A percentile compares a stretch with the other conserved stretches of the same genome.
Conservation (phyloP, 129 eudicot species). For the Saposhnikovia divaricata region DNA sequence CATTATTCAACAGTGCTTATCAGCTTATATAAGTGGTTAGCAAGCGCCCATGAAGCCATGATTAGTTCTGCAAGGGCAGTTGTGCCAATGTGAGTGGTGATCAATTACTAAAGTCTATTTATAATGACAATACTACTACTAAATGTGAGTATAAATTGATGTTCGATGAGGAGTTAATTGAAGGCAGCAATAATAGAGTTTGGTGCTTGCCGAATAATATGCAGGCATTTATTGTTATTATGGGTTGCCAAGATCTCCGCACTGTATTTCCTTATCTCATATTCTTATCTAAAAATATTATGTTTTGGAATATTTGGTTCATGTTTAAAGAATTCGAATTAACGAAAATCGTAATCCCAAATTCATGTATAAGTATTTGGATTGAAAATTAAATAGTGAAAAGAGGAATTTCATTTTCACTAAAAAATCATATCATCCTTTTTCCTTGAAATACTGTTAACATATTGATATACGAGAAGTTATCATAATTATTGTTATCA, state of each 20-base stretch:
- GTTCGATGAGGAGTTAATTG: conserved; percentile 10
- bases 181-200: conserved; percentile 19
- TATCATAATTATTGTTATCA: too few species aligned
- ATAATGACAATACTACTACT: not conserved
- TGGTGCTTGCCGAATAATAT: not conserved
- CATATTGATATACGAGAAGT: too few species aligned
- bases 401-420: too few species aligned
- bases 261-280: not conserved
- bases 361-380: too few species aligned
- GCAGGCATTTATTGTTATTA: not conserved
- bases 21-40: not conserved
- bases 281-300: not conserved
- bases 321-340: too few species aligned
- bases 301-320: too few species aligned
- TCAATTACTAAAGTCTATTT: too few species aligned
- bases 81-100: not conserved
- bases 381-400: too few species aligned
- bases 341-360: too few species aligned
- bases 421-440: too few species aligned
- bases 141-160: not conserved
- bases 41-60: not conserved
- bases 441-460: too few species aligned
- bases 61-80: not conserved
- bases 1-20: not conserved
- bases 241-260: not conserved